Percentiles rank a stretch among this genome's conserved stretches.
Conservation (phyloP, 2,329 filamentous ascomycete species). For the Clarireedia monteithiana region DNA sequence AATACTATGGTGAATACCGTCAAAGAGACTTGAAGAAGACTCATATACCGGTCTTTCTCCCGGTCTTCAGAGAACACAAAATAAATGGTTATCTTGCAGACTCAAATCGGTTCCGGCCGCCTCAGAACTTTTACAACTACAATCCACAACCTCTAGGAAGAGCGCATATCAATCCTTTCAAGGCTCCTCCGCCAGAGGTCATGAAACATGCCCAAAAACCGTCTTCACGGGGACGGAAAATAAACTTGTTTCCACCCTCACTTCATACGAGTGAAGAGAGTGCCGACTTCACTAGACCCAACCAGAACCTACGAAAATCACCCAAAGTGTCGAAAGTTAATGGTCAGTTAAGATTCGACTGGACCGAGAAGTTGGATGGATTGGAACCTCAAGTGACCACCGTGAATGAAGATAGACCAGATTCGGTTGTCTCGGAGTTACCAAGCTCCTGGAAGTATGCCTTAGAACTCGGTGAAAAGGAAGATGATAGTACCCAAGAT, state of each 20-base stretch:
- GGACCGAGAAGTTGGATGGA: constrained; percentile 17
- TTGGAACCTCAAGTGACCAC: constrained; percentile 10
- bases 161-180: constrained; percentile 25
- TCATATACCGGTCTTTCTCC: constrained; percentile 22
- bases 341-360: constrained; percentile 9
- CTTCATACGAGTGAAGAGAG: constrained; percentile 8
- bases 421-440: background rate
- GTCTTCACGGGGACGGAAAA: constrained; percentile 1
- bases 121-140: constrained; percentile 8
- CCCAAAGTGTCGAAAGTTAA: background rate
- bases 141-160: constrained; percentile 17
- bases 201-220: background rate
- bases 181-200: constrained; percentile 21
- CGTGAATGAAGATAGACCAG: background rate
- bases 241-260: constrained; percentile 7
- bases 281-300: constrained; percentile 6
- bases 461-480: constrained; percentile 11
- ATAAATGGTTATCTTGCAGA: constrained; percentile 27
- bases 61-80: constrained; percentile 21
- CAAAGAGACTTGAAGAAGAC: constrained; percentile 23
- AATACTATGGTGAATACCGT: constrained; percentile 23
- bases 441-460: constrained; percentile 17
- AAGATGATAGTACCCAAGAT: background rate
- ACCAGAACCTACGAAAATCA: background rate
- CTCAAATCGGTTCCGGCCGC: constrained; percentile 19